Evolutionary conservation across 2,329 filamentous ascomycete species (phyloP).

Genomic region (Elsinoe fawcettii): DNA sequence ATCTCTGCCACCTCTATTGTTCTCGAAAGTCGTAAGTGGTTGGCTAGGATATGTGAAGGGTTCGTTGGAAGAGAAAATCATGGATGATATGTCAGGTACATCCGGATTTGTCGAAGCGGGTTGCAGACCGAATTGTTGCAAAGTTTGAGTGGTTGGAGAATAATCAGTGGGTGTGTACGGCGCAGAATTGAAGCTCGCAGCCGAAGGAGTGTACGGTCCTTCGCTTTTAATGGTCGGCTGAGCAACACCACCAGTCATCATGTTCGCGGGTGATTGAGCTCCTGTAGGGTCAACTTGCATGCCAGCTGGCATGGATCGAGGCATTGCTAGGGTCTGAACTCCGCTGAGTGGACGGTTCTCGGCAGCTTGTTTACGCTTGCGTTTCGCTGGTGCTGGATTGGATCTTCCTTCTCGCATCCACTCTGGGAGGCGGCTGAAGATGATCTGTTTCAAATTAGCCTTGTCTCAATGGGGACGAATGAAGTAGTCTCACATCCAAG

Average conservation of each 20-base stretch:
- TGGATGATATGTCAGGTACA: conserved; percentile 62
- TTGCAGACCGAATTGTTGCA: conserved; percentile 13
- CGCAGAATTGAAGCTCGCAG: conserved; percentile 5
- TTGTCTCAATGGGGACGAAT: conserved; percentile 2
- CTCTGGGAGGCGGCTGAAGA: conserved; percentile 76
- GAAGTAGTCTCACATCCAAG: conserved; percentile 54
- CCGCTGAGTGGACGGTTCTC: not conserved
- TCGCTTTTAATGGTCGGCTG: conserved; percentile 4
- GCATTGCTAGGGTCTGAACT: not conserved
- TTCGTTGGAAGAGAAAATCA: conserved; percentile 75
- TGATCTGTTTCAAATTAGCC: conserved; percentile 44
- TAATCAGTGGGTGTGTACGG: conserved; percentile 18
- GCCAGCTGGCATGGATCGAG: not conserved
- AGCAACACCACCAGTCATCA: conserved; percentile 8
- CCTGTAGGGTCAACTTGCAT: not conserved
- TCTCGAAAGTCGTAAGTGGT: conserved; percentile 54
- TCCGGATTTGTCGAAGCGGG: conserved; percentile 30
- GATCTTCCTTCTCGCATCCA: conserved; percentile 40
- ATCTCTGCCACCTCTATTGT: conserved; percentile 33
- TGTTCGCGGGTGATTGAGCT: conserved; percentile 2
- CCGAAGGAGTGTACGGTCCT: not conserved
- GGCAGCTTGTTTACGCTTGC: conserved; percentile 40
- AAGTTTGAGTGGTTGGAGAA: conserved; percentile 14
- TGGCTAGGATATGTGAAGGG: conserved; percentile 75
- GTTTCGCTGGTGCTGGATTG: conserved; percentile 33